Evolutionary conservation across 352 stramenopile species (phyloP).

Genomic region (Phytophthora crassamura): DNA sequence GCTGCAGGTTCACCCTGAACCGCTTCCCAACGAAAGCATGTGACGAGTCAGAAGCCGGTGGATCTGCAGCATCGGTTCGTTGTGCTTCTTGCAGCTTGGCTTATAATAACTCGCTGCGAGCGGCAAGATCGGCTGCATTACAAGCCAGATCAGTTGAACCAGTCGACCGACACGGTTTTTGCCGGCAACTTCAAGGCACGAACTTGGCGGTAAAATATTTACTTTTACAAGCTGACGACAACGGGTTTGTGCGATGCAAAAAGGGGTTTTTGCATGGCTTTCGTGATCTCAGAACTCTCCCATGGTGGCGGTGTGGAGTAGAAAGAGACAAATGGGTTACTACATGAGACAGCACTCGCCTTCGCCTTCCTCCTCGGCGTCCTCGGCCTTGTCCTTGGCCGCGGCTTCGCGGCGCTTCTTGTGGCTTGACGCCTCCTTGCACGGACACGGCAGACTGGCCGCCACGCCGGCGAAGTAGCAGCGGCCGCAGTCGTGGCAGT

Average conservation of each 20-base stretch:
- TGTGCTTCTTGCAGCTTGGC: not conserved
- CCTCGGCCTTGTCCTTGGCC: slow-evolving; percentile 52
- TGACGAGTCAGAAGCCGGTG: slow-evolving; percentile 3
- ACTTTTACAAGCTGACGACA: slow-evolving; percentile 34
- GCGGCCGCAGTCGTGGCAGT: slow-evolving; percentile 81
- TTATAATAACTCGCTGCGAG: too few relatives aligned
- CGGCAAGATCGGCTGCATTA: not conserved
- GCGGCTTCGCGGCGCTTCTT: slow-evolving; percentile 59
- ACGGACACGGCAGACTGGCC: slow-evolving; percentile 78
- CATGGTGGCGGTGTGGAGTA: slow-evolving; percentile 22
- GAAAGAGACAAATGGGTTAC: slow-evolving; percentile 19
- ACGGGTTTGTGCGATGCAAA: too few relatives aligned
- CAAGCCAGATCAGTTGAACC: slow-evolving; percentile 6
- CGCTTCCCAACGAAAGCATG: not conserved
- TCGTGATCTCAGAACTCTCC: slow-evolving; percentile 23
- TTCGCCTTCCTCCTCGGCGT: slow-evolving; percentile 69
- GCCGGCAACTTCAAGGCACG: slow-evolving; percentile 19
- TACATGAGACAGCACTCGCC: slow-evolving; percentile 89
- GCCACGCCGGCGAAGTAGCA: slow-evolving; percentile 90
- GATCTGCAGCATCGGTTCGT: slow-evolving; percentile 27
- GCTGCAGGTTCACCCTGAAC: slow-evolving; percentile 15
- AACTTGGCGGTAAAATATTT: slow-evolving; percentile 19
- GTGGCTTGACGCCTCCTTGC: slow-evolving; percentile 65
- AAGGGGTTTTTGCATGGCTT: slow-evolving; percentile 20
- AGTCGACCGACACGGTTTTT: slow-evolving; percentile 15